Evolutionary conservation across 2,329 filamentous ascomycete species (phyloP), one percentile per base, ranked within the genome.

Genomic region (Talaromyces sp.): DNA sequence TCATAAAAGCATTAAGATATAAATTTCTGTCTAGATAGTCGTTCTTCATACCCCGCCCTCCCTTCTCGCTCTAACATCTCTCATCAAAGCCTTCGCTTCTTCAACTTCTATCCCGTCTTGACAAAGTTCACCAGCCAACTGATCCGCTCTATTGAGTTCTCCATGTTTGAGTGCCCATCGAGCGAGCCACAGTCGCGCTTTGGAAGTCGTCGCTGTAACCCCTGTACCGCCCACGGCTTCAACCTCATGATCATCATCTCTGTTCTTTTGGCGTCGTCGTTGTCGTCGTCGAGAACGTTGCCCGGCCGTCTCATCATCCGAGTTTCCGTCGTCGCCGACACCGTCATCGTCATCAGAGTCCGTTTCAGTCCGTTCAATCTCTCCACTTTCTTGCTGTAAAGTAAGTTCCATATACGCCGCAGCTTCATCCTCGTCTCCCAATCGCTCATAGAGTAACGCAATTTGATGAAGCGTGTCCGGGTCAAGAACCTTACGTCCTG

Each of bases 21-120:
- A 48, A 13, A 35, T 48, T 21, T 33, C 28, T 48, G 33, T 33
- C 28, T 48, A 48, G 25, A 48, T 35, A 48, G 45, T 35, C 17
- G 7, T 19, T 33, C n/a, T n/a, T 52, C 48, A 66, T 28, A 54
- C 62, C 45, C 60, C 63, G 2, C 63, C 71, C 31, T 90, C 88
- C 73, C 91, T 81, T 63, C 89, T 83, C 4, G 88, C 88, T 64
- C 92, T 82, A 11, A 96, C 87, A 72, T 97, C 93, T 61, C 91
- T 83, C 61, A 96, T 89, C 65, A 97, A 77, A 3, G 91, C 91
- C 76, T 97, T 97, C 28, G 94, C 94, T 73, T 99, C 94, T 71
- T 99, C 94, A 2, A 97, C 91, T 73, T 97, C 94, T 25, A 95
- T 87, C 0, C 94, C 94, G 73, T 99, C 94, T 73, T 97, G 91